Percentiles rank a stretch among this genome's conserved stretches.
These are phyloP conservation scores for Pterocarpus macrocarpus DNA, from an alignment of 306 rosid genomes.

Conservation along the genomic window DNA sequence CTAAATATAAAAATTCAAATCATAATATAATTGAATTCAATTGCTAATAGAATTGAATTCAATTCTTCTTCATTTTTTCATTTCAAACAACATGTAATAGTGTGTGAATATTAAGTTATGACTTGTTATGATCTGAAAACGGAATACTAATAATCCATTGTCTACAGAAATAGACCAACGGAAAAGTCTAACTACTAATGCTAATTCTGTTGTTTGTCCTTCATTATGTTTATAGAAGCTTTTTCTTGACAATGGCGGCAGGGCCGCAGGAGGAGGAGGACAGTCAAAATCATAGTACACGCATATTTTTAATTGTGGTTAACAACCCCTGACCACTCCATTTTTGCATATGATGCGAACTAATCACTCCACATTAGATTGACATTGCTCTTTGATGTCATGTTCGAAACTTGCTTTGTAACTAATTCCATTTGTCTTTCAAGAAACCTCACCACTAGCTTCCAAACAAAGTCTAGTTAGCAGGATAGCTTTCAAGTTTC, in stretches of 20 bases:
- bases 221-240: neutral
- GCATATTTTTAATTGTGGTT: neutral
- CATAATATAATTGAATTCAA: too few relatives aligned
- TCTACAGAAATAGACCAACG: neutral
- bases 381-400: neutral
- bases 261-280: neutral
- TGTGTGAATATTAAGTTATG: neutral
- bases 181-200: neutral
- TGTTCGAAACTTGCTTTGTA: neutral
- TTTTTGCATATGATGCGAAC: neutral
- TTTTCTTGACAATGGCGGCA: neutral
- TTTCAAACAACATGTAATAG: neutral
- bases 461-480: slow-evolving; percentile 11
- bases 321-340: neutral
- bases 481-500: slow-evolving; percentile 1
- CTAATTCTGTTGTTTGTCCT: neutral
- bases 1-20: too few relatives aligned
- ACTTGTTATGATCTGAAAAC: neutral
- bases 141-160: neutral
- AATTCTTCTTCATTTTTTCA: too few relatives aligned
- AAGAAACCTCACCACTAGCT: slow-evolving; percentile 5
- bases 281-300: neutral
- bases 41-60: too few relatives aligned
- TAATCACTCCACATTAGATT: neutral
- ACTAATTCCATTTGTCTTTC: neutral